phyloP scores from a whole-genome alignment of 2,329 filamentous ascomycete genomes.

The Paraconiothyrium sp. region DNA sequence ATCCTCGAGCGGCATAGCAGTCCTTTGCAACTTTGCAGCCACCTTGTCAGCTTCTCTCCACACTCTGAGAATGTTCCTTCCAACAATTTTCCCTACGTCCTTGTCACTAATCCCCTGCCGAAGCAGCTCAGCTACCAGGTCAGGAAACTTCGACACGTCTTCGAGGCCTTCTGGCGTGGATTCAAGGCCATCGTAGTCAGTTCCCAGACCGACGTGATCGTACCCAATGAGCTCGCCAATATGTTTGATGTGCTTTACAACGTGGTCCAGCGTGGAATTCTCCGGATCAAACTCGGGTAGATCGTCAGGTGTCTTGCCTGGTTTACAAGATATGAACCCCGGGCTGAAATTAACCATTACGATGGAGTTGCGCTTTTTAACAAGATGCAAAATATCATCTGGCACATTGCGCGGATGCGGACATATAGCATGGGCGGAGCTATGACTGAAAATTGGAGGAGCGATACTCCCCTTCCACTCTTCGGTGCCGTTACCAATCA shows the following conservation, averaged over 20 bases:
- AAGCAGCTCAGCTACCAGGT: constrained; percentile 78
- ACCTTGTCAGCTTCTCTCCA: constrained; percentile 82
- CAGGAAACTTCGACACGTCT: constrained; percentile 85
- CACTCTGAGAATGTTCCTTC: constrained; percentile 83
- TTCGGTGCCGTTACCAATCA: constrained; percentile 63
- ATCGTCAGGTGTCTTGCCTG: constrained; percentile 66
- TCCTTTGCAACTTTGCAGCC: constrained; percentile 69
- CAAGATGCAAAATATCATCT: constrained; percentile 80
- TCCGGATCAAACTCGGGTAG: constrained; percentile 73
- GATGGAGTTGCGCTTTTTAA: constrained; percentile 76
- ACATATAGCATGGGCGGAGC: constrained; percentile 80
- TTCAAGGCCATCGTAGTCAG: constrained; percentile 85
- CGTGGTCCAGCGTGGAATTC: constrained; percentile 78
- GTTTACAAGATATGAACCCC: constrained; percentile 80
- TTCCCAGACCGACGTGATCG: constrained; percentile 86
- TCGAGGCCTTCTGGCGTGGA: constrained; percentile 77
- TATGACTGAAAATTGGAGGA: constrained; percentile 90
- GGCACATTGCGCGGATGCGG: constrained; percentile 91
- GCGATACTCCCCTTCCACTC: constrained; percentile 78
- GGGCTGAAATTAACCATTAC: constrained; percentile 94
- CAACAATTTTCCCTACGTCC: constrained; percentile 78
- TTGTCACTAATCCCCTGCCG: constrained; percentile 75
- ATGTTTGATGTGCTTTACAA: constrained; percentile 81
- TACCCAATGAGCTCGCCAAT: constrained; percentile 87
- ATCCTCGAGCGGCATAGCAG: constrained; percentile 56